A percentile compares a stretch with the other conserved stretches of the same genome.
Evolutionary conservation across 805 yeast genomes (phyloP).

Genomic region (Metschnikowia hibisci): DNA sequence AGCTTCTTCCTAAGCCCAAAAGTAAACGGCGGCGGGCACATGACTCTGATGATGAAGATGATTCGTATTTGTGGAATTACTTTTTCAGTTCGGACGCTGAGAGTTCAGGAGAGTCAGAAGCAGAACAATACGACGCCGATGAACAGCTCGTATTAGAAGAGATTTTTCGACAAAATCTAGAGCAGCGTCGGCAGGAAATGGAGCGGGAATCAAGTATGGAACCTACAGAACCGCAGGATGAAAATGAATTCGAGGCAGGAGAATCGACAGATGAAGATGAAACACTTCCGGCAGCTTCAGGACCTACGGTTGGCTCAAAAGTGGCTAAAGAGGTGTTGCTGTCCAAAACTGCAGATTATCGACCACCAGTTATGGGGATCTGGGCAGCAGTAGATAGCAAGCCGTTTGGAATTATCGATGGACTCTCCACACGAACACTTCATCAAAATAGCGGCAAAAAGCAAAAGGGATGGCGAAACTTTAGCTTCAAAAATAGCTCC

Average conservation of each 20-base stretch:
- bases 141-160: constrained; percentile 21
- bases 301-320: constrained; percentile 57
- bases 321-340: constrained; percentile 93
- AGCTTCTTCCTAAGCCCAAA: constrained; percentile 8
- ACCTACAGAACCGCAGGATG: constrained; percentile 29
- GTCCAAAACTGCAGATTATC: constrained; percentile 73
- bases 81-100: constrained; percentile 50
- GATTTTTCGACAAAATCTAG: constrained; percentile 23
- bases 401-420: constrained; percentile 94
- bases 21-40: constrained; percentile 20
- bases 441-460: constrained; percentile 11
- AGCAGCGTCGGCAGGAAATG: constrained; percentile 14
- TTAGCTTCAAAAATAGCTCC: constrained; percentile 14
- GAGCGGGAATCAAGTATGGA: constrained; percentile 14
- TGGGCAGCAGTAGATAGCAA: constrained; percentile 78
- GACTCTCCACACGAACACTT: constrained; percentile 82
- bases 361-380: constrained; percentile 91
- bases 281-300: constrained; percentile 67
- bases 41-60: constrained; percentile 54
- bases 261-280: constrained; percentile 94
- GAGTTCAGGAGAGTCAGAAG: constrained; percentile 25
- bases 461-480: constrained; percentile 22
- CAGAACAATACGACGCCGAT: constrained; percentile 20
- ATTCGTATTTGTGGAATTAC: constrained; percentile 70
- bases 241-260: constrained; percentile 54